These are phyloP conservation scores for Triticum dicoccoides DNA, from an alignment of 176 grass and related monocot genomes.

Conservation along the genomic window DNA sequence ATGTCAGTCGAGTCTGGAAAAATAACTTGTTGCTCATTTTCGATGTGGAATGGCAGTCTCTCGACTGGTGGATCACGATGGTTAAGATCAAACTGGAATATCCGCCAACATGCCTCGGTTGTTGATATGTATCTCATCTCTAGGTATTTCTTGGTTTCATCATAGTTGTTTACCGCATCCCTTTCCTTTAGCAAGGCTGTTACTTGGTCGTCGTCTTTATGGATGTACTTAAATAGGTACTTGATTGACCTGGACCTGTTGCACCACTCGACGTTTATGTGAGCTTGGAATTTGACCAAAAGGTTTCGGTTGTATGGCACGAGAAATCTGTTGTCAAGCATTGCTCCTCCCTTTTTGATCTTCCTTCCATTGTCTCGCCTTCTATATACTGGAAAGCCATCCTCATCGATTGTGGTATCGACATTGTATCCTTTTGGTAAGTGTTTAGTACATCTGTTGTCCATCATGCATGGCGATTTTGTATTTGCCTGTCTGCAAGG, in stretches of 20 bases:
- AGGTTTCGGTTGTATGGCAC: neutral
- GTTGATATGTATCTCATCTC: slow-evolving; percentile 12
- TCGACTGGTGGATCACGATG: neutral
- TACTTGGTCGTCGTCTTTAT: neutral
- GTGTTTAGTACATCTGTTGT: neutral
- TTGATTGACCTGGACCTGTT: slow-evolving; percentile 13
- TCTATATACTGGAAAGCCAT: no score
- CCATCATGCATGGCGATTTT: slow-evolving; percentile 8
- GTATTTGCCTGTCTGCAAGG: neutral
- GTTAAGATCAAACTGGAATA: slow-evolving; percentile 22
- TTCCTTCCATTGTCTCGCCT: no score
- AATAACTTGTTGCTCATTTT: neutral
- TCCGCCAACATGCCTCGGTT: neutral
- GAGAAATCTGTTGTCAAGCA: neutral
- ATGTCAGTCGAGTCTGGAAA: neutral
- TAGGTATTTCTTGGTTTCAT: slow-evolving; percentile 28
- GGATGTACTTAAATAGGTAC: slow-evolving; percentile 31
- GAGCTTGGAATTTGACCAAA: neutral
- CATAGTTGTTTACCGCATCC: neutral
- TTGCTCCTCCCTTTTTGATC: neutral
- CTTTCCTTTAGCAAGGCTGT: neutral
- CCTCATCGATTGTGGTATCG: neutral
- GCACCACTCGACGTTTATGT: slow-evolving; percentile 29
- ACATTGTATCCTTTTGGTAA: neutral
- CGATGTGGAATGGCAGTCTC: neutral